Percentiles rank a stretch among this genome's conserved stretches.
These are phyloP conservation scores for Debaryomycetaceae sp. DNA, from an alignment of 1,139 yeast species.

Conservation along the genomic window DNA sequence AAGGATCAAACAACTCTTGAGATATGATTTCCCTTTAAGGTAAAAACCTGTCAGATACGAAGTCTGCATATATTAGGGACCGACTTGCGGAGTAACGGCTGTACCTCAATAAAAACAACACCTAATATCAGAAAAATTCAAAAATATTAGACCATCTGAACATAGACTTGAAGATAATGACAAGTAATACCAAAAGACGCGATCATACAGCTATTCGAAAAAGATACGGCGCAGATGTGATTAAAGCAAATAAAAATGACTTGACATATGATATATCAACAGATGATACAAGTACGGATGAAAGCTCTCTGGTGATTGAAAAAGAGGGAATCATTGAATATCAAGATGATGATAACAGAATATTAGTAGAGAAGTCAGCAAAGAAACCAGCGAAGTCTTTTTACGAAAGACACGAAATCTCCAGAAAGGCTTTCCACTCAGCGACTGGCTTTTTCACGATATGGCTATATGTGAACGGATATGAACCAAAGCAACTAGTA, in stretches of 20 bases:
- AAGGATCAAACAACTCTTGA: not conserved
- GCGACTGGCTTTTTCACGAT: slow-evolving; percentile 82
- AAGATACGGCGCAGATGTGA: too few relatives aligned
- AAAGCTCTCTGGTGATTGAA: not conserved
- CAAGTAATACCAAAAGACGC: too few relatives aligned
- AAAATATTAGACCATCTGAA: too few relatives aligned
- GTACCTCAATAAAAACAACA: not conserved
- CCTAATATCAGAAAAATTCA: too few relatives aligned
- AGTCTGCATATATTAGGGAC: not conserved
- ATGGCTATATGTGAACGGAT: slow-evolving; percentile 64
- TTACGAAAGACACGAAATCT: slow-evolving; percentile 76
- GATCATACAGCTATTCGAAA: too few relatives aligned
- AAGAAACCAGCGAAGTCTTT: slow-evolving; percentile 24
- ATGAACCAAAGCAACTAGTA: slow-evolving; percentile 53
- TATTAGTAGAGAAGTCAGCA: not conserved
- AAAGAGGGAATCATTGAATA: not conserved
- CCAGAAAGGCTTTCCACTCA: slow-evolving; percentile 82
- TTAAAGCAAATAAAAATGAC: not conserved
- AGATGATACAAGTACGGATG: not conserved
- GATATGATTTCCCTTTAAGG: not conserved
- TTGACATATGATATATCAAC: not conserved
- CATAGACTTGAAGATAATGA: too few relatives aligned
- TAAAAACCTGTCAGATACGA: not conserved
- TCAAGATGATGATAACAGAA: not conserved
- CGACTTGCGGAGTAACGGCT: not conserved